Evolutionary conservation across 2,329 filamentous ascomycete genomes (phyloP), one percentile per base, ranked within the genome.

Genomic region (Fusarium haematococcum): DNA sequence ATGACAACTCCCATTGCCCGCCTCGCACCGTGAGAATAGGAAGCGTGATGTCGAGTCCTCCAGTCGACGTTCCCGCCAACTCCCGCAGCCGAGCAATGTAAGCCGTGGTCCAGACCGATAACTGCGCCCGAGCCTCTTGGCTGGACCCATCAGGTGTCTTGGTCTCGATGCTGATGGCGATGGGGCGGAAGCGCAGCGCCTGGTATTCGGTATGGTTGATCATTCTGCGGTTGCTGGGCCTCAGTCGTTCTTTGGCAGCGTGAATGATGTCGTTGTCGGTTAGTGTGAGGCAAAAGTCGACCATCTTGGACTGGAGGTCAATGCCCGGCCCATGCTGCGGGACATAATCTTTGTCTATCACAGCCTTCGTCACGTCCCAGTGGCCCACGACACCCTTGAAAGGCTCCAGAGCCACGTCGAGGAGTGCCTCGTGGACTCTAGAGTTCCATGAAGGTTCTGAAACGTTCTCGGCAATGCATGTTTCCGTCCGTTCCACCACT

Each of bases 161-260:
- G 6, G 67, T 69, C 58, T 66, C 63, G 54, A 70, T 70, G 52
- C 48, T 69, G 23, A 69, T 56, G 18, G 63, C 58, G 25, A 66
- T 69, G 25, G 63, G 57, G 4, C 58, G 67, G n/a, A 56, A 39
- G 16, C 59, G 63, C 6, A 64, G n/a, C 6, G 52, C 52, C 33
- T 54, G 41, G 35, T 63, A 59, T 13, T 58, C 56, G 30, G 68
- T 56, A 37, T 67, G 63, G 68, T 60, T 63, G 59, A 70, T 70
- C 27, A 64, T 67, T 11, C 43, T 61, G 27, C 10, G 13, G 30
- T 39, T 61, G 6, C 39, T 35, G 2, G 41, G 20, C 20, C 13
- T 64, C 6, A 64, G 61, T 18, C 37, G 62, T 18, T 37, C 52
- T 25, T 64, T 64, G 10, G 37, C 50, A 35, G 37, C 37, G 8